Base-by-base conservation (phyloP, 768 basidiomycete genomes). In the Mycena olivaceomarginata region DNA sequence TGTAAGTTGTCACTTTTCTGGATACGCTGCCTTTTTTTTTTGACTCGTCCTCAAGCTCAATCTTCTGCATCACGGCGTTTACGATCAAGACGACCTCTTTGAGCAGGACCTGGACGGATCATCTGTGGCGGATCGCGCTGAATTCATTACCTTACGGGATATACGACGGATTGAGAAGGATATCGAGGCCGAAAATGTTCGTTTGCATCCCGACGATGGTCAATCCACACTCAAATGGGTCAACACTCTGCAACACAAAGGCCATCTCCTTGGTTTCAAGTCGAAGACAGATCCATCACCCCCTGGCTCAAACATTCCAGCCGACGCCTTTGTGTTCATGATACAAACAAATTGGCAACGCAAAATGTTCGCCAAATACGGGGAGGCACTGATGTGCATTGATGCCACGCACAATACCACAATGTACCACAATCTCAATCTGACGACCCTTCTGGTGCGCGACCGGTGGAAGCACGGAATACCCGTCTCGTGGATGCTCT, bases 111-210 rank as follows among this genome's bases (percentile, higher is more conserved):
- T 43, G 20, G 13, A 64, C 31, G 63, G 13, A 5, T 18, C 15
- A 3, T 43, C 2, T 13, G 40, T 64, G 5, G 40, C 63, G 3
- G 20, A 20, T 6, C 40, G 63, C 7, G 16, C 16, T 9, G 63
- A 64, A 64, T 46, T 46, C 22, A 66, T 66, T 22, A 40, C 41
- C 8, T 12, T 66, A 4, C 20, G 45, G n/a, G 64, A 66, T 20
- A 48, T 66, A 10, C 64, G 64, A 5, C n/a, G 64, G 13, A 66
- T 66, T 48, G 64, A 45, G 43, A 66, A 66, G 45, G 64, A 66
- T 22, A 66, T 66, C 7, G 64, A 66, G 20, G 45, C 41, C 18
- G 64, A 66, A n/a, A 48, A 40, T 12, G 39, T 66, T 22, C 64
- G 45, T 2, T 40, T 66, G 18, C 43, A 66, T 18, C 64, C 64